phyloP scores from a whole-genome alignment of 768 basidiomycete species.

The Pleurotus ostreatus region DNA sequence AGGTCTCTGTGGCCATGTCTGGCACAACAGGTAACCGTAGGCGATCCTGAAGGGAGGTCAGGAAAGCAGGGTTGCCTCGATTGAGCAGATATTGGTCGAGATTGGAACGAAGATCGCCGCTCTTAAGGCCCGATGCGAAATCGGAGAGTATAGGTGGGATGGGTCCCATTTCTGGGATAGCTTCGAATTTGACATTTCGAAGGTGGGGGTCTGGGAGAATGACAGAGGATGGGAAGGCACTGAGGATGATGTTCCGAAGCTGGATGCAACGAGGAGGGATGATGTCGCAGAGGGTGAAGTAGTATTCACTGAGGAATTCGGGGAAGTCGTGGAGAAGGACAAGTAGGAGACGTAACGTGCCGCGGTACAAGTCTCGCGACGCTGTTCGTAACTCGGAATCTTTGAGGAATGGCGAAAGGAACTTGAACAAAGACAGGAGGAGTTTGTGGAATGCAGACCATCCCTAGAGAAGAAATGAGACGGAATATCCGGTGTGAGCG shows the following conservation, averaged over 20 bases:
- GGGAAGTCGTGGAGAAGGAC: slow-evolving; percentile 99
- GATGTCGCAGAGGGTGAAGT: slow-evolving; percentile 91
- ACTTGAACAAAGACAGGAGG: slow-evolving; percentile 90
- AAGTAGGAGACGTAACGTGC: slow-evolving; percentile 83
- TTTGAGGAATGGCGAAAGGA: slow-evolving; percentile 87
- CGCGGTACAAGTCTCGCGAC: slow-evolving; percentile 85
- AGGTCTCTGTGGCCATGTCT: slow-evolving; percentile 52
- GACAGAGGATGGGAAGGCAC: slow-evolving; percentile 84
- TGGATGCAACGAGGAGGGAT: slow-evolving; percentile 94
- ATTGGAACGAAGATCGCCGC: slow-evolving; percentile 69
- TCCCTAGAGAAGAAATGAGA: slow-evolving; percentile 42
- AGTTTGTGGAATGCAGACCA: slow-evolving; percentile 97
- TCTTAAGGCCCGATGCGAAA: slow-evolving; percentile 79
- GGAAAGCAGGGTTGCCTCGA: slow-evolving; percentile 68
- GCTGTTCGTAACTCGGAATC: slow-evolving; percentile 76
- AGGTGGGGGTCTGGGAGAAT: slow-evolving; percentile 85
- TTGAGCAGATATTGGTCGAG: slow-evolving; percentile 85
- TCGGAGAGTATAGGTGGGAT: slow-evolving; percentile 91
- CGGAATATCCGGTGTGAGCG: neutral
- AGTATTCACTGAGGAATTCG: slow-evolving; percentile 95
- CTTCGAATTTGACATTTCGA: slow-evolving; percentile 66
- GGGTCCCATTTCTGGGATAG: slow-evolving; percentile 85
- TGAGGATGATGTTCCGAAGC: slow-evolving; percentile 92
- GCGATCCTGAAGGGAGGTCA: slow-evolving; percentile 75
- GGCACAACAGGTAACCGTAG: slow-evolving; percentile 48